Base-by-base conservation (phyloP, 225 moss, liverwort and hornwort genomes). In the Lunularia cruciata region DNA sequence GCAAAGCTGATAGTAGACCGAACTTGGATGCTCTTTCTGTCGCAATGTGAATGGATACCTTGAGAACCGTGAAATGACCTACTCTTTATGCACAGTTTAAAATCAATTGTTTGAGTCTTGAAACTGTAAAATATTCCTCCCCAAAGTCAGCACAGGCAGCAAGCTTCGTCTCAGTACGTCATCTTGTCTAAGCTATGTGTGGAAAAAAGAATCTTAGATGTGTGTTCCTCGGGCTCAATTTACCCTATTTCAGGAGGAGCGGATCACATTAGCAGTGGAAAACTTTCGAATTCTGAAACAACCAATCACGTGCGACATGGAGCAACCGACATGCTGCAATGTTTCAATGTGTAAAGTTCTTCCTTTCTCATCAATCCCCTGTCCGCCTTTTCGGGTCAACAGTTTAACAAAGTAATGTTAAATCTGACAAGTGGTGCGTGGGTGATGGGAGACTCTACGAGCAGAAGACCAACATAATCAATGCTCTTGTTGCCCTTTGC, bases 281-380 rank as follows among this genome's bases (percentile, higher is more conserved):
- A 16, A 16, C 14, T 51, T 8, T 8, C 51, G 10, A 8, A 48
- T 2, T 48, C 20, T 20, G 6, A 48, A 48, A 48, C 48, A 48
- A 20, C 48, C 48, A 48, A 48, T 48, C 48, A 48, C 20, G 48
- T 48, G 48, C n/a, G n/a, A 2, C 48, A 2, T 2, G 20, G 20
- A 48, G 48, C 15, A 18, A 48, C 48, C 48, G 48, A 48, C 48
- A 48, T 48, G 48, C 48, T 16, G 48, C 48, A 48, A 48, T 48
- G 12, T 48, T 20, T 20, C 6, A 8, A 48, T 20, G 51, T 51
- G 51, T 23, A 9, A 25, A 18, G 18, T 51, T 8, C 18, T 20
- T 2, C 1, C 22, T 20, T 22, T 4, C n/a, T 25, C 51, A n/a
- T 4, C 4, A 20, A 20, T 51, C 20, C 4, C 10, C 20, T 51